phyloP scores from a whole-genome alignment of 805 yeast genomes.

The Torulaspora quercuum region DNA sequence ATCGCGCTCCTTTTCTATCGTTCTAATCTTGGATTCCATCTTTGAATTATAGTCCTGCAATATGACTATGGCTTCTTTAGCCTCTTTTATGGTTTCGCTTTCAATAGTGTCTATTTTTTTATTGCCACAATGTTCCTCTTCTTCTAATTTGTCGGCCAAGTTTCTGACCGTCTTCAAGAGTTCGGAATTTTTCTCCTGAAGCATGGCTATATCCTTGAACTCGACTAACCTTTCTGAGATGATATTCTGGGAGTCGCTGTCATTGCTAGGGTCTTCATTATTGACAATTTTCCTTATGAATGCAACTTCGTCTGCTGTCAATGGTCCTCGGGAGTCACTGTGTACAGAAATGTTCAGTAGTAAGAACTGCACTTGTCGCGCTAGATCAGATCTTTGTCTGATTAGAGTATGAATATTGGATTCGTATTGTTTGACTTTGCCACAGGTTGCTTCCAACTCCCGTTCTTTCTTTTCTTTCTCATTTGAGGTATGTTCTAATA shows the following conservation, averaged over 20 bases:
- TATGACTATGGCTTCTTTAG: constrained; percentile 62
- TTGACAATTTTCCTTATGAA: constrained; percentile 52
- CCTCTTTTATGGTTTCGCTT: constrained; percentile 53
- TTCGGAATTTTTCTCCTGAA: constrained; percentile 72
- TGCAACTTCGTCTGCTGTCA: constrained; percentile 61
- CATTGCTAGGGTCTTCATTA: constrained; percentile 36
- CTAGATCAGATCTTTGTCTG: constrained; percentile 65
- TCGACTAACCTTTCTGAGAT: constrained; percentile 71
- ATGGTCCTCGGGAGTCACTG: constrained; percentile 54
- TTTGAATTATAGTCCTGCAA: constrained; percentile 57
- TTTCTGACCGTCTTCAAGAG: constrained; percentile 65
- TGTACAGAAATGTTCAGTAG: constrained; percentile 63
- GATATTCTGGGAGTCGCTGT: constrained; percentile 65
- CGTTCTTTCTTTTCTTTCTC: constrained; percentile 44
- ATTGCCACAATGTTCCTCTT: constrained; percentile 45
- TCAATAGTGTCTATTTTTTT: constrained; percentile 31
- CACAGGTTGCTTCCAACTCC: constrained; percentile 22
- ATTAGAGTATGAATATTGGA: constrained; percentile 42
- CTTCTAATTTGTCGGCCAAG: constrained; percentile 68
- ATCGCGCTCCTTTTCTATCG: constrained; percentile 66
- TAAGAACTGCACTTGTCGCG: constrained; percentile 75
- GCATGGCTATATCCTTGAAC: constrained; percentile 62
- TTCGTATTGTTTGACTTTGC: constrained; percentile 36
- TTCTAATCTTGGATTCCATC: constrained; percentile 49
- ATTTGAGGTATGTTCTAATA: constrained; percentile 51